These are phyloP conservation scores for Elaeis oleifera DNA, from an alignment of 202 grass and related monocot species.

Conservation along the genomic window DNA sequence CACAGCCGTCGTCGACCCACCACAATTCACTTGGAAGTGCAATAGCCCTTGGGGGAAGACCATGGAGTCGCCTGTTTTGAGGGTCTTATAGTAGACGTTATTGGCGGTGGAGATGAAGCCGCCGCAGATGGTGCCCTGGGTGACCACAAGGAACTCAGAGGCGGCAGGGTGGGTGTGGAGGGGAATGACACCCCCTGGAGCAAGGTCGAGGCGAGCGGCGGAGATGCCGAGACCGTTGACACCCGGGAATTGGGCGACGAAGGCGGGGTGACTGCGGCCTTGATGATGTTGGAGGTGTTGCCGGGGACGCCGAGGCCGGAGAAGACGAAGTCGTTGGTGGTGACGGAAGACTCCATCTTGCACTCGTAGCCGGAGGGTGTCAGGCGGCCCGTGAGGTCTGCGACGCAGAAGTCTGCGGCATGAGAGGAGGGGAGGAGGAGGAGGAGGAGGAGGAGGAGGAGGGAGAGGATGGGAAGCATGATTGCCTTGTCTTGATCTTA, in stretches of 20 bases:
- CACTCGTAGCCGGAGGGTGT: conserved; percentile 59
- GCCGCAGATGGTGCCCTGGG: conserved; percentile 30
- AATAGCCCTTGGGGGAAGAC: conserved; percentile 63
- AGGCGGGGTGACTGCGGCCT: conserved; percentile 57
- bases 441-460: conserved; percentile 41
- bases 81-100: conserved; percentile 33
- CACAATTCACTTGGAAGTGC: conserved; percentile 55
- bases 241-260: conserved; percentile 58
- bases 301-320: conserved; percentile 34
- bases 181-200: conserved; percentile 45
- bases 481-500: background rate
- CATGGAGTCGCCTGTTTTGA: conserved; percentile 46
- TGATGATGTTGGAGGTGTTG: conserved; percentile 41
- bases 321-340: conserved; percentile 40
- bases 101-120: conserved; percentile 54
- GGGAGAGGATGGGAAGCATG: conserved; percentile 32
- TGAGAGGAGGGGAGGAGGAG: conserved; percentile 27
- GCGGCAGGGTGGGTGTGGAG: conserved; percentile 66
- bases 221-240: conserved; percentile 78
- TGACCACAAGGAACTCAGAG: conserved; percentile 54
- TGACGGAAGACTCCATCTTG: conserved; percentile 31
- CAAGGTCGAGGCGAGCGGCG: conserved; percentile 50
- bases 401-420: conserved; percentile 72
- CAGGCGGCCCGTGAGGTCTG: conserved; percentile 32
- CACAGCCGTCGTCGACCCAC: conserved; percentile 13